These are phyloP conservation scores for Pythium periplocum DNA, from an alignment of 352 stramenopile species.

Conservation along the genomic window DNA sequence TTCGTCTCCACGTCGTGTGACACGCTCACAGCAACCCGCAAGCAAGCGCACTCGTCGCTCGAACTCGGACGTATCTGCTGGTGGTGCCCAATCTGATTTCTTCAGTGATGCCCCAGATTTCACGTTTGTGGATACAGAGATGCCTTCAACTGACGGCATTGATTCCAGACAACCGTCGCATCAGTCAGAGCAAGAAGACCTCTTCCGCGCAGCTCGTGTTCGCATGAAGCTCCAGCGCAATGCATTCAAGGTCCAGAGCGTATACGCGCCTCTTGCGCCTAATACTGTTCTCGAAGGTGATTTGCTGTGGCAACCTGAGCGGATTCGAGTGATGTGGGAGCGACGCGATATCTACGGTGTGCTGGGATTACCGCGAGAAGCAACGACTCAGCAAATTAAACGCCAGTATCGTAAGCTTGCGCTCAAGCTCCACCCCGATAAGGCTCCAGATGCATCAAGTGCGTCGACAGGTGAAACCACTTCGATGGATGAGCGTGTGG, in stretches of 20 bases:
- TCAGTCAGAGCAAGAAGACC: slow-evolving; percentile 71
- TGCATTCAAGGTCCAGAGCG: slow-evolving; percentile 26
- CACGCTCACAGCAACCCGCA: neutral
- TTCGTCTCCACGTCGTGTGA: neutral
- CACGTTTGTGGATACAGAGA: neutral
- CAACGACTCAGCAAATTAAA: slow-evolving; percentile 68
- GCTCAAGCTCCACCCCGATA: slow-evolving; percentile 81
- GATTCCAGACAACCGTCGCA: slow-evolving; percentile 16
- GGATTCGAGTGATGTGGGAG: slow-evolving; percentile 78
- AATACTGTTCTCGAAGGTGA: slow-evolving; percentile 50
- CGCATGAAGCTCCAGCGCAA: slow-evolving; percentile 77
- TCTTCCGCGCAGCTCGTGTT: slow-evolving; percentile 67
- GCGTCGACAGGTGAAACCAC: slow-evolving; percentile 5
- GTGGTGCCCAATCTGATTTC: neutral
- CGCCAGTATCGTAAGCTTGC: slow-evolving; percentile 81
- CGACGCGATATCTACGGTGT: slow-evolving; percentile 74
- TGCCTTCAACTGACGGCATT: neutral
- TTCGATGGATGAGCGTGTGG: slow-evolving; percentile 46
- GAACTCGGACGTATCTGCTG: slow-evolving; percentile 15
- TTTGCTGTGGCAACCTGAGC: slow-evolving; percentile 70
- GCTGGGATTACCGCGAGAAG: slow-evolving; percentile 57
- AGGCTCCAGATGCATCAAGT: slow-evolving; percentile 24
- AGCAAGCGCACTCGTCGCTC: slow-evolving; percentile 20
- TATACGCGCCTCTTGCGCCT: slow-evolving; percentile 21
- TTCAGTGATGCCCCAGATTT: neutral